Conservation (phyloP, 2,329 filamentous ascomycete genomes). For the Diplodia intermedia region DNA sequence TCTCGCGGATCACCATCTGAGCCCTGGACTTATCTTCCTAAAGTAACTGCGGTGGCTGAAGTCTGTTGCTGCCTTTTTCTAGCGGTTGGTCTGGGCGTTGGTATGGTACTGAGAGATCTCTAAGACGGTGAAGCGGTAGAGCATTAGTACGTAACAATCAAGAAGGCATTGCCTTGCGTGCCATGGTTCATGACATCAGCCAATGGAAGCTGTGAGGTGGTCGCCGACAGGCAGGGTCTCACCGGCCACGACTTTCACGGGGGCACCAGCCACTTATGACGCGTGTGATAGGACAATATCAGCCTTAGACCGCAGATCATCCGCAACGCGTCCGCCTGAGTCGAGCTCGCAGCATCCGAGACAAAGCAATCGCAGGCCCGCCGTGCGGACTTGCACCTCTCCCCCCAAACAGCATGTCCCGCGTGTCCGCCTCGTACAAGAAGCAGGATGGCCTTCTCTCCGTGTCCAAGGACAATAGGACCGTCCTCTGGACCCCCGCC, state of each 20-base stretch:
- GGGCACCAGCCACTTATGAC: constrained; percentile 21
- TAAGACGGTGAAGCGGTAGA: too few relatives aligned
- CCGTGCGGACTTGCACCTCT: constrained; percentile 20
- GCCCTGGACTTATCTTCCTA: too few relatives aligned
- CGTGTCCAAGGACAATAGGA: constrained; percentile 74
- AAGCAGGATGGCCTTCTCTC: constrained; percentile 91
- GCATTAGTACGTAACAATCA: not conserved
- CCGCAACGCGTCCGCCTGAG: constrained; percentile 21
- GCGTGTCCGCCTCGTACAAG: constrained; percentile 70
- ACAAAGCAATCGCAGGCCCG: constrained; percentile 26
- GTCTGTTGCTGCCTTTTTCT: too few relatives aligned
- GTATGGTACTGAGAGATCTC: too few relatives aligned
- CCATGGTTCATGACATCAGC: not conserved
- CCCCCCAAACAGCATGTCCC: constrained; percentile 43
- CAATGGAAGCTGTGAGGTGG: not conserved
- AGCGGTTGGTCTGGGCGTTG: too few relatives aligned
- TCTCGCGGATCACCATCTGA: too few relatives aligned
- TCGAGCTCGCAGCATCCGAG: not conserved
- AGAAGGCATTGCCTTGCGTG: not conserved
- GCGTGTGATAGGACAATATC: not conserved
- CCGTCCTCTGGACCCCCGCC: constrained; percentile 81
- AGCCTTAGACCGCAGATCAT: constrained; percentile 28
- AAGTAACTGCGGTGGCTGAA: too few relatives aligned
- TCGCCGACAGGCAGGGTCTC: not conserved
- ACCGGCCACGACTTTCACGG: constrained; percentile 1